These are phyloP conservation scores for Gloeopeniophorella convolvens DNA, from an alignment of 768 basidiomycete species.

Conservation along the genomic window DNA sequence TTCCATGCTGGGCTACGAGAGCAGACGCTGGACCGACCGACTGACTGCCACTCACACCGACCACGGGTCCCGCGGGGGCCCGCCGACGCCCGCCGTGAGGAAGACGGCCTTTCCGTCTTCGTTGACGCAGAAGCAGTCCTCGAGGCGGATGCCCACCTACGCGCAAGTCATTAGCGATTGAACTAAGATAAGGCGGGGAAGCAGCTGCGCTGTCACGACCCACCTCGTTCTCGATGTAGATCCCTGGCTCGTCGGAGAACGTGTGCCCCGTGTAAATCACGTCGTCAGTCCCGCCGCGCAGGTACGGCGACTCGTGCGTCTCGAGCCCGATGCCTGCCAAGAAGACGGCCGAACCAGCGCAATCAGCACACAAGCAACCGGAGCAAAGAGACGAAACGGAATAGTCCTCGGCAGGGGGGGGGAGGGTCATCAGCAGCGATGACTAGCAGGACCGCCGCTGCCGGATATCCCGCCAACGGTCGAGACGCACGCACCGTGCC, in stretches of 20 bases:
- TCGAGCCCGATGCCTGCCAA: constrained; percentile 73
- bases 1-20: no score
- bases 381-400: background rate
- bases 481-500: constrained; percentile 72
- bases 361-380: background rate
- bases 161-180: constrained; percentile 13
- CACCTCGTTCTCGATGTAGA: constrained; percentile 67
- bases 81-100: constrained; percentile 62
- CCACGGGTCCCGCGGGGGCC: constrained; percentile 39
- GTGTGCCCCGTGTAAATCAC: constrained; percentile 58
- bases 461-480: no score
- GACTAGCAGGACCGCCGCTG: no score
- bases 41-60: constrained; percentile 26
- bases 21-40: no score
- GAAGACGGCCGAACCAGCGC: background rate
- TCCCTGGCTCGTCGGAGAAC: constrained; percentile 78
- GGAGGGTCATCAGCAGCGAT: no score
- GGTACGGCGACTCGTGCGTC: constrained; percentile 75
- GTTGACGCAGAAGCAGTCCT: constrained; percentile 72
- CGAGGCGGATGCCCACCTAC: constrained; percentile 71
- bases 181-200: background rate
- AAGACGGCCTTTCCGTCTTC: constrained; percentile 46
- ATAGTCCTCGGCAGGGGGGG: no score
- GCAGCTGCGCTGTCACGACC: constrained; percentile 8
- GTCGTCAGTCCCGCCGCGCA: constrained; percentile 60